Evolutionary conservation across 108 stramenopile species (phyloP), one percentile per base, ranked within the genome.

Genomic region (Asterionellopsis glacialis): DNA sequence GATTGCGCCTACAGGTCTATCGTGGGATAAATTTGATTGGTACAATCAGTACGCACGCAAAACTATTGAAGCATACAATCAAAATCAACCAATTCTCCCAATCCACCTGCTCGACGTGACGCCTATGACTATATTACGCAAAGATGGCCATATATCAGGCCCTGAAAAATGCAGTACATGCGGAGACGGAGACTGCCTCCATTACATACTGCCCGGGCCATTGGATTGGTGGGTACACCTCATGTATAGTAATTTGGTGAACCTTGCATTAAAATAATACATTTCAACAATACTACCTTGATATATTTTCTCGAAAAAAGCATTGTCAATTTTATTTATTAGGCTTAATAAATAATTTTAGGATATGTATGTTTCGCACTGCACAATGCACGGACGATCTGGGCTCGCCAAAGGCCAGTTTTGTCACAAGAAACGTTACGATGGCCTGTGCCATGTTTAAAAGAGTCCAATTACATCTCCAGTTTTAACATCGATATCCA

Each of bases 401-500:
- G n/a, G n/a, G n/a, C n/a, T n/a, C n/a, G n/a, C n/a, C 33, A 33
- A 33, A 33, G 33, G 33, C 7, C 47, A 4, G 47, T 48, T 7
- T 9, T 48, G 2, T 48, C 19, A 48, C 47, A 19, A 5, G 16
- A n/a, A n/a, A n/a, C n/a, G n/a, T n/a, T n/a, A n/a, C n/a, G n/a
- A n/a, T n/a, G n/a, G n/a, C n/a, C n/a, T n/a, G n/a, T n/a, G n/a
- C n/a, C n/a, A n/a, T 11, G 4, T 64, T 72, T 85, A 99, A 68
- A 98, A 99, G 11, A 99, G 78, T 40, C 99, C 99, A 40, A 97
- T 80, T 14, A 99, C 94, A 43, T 93, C 80, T 9, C 97, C 99
- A 23, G 93, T 97, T 53, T 95, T 85, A 0, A 80, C 63, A 42
- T 96, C 90, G 51, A 99, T 82, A 61, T 99, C 99, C 0, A 99